Evolutionary conservation across 768 basidiomycete species (phyloP), one percentile per base, ranked within the genome.

Genomic region (Pleurotus platypus): DNA sequence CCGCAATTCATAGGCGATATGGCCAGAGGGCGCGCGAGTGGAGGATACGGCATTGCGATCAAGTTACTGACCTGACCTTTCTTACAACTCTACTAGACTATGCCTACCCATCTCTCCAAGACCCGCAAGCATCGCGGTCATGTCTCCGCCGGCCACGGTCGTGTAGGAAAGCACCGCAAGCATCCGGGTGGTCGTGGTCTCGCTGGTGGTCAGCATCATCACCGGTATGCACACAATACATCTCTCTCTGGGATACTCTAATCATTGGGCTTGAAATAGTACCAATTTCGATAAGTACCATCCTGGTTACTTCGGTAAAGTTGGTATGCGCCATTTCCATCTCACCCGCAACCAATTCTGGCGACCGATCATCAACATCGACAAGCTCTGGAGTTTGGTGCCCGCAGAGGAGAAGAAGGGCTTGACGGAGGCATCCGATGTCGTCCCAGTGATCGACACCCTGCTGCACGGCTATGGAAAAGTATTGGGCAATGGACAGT

Each of bases 101-200:
- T 97, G 97, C 97, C 97, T 75, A 93, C 95, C 74, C 94, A 83
- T 72, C 81, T 94, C 80, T 83, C 88, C 68, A 98, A 98, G 79
- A 98, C 96, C 76, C 89, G 96, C 79, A 99, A 99, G 80, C 95
- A 97, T 79, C 87, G 96, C 71, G 96, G 96, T 68, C 95, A 98
- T 82, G 95, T 99, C 68, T 99, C 96, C 65, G 94, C 95, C 72
- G 97, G 97, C 80, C 90, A 98, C 78, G 97, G 97, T 75, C 96
- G 97, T 90, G 92, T 99, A 70, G 97, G 97, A 66, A 98, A 98
- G 86, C 97, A 99, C 86, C 91, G 97, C 75, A 98, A 98, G 78
- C 96, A 98, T 73, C 97, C 97, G 57, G 97, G 97, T 81, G 97
- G 97, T 92, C 93, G 97, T 78, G 97, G 97, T 97, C 91, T 98